Evolutionary conservation across 805 yeast species (phyloP).

Genomic region (Wickerhamiella brachini): DNA sequence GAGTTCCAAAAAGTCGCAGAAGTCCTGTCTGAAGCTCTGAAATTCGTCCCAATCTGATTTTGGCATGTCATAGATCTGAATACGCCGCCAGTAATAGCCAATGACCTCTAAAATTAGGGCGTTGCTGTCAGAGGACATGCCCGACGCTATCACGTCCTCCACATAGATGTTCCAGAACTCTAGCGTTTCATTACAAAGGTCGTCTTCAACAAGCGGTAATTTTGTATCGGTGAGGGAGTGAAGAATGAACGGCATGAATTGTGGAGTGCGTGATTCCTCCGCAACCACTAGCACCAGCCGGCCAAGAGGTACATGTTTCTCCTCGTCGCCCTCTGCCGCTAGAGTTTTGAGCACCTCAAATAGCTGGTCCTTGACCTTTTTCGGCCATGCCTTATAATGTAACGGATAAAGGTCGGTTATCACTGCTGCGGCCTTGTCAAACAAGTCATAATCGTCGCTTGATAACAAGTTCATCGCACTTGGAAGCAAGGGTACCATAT

Average conservation of each 20-base stretch:
- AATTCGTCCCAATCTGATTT: conserved; percentile 39
- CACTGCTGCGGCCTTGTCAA: conserved; percentile 7
- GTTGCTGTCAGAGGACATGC: conserved; percentile 16
- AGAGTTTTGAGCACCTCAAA: background rate
- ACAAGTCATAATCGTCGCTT: conserved; percentile 8
- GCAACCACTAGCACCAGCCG: conserved; percentile 12
- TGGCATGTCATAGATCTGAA: conserved; percentile 28
- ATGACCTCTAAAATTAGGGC: conserved; percentile 35
- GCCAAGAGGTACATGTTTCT: conserved; percentile 7
- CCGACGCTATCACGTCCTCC: conserved; percentile 22
- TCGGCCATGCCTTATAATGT: conserved; percentile 10
- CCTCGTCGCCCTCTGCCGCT: conserved; percentile 8
- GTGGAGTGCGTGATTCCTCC: conserved; percentile 4
- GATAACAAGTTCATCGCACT: conserved; percentile 2
- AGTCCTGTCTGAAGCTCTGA: conserved; percentile 52
- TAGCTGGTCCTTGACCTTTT: conserved; percentile 1
- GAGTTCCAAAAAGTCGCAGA: conserved; percentile 63
- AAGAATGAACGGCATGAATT: conserved; percentile 9
- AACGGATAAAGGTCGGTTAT: conserved; percentile 10
- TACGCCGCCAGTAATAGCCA: conserved; percentile 54
- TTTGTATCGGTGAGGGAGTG: conserved; percentile 8
- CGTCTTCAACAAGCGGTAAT: conserved; percentile 19
- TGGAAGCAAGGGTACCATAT: conserved; percentile 5
- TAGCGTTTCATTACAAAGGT: conserved; percentile 18
- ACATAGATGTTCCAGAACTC: conserved; percentile 25